A percentile compares a stretch with the other conserved stretches of the same genome.
phyloP scores from a whole-genome alignment of 352 stramenopile species.

The Globisporangium paroecandrum region DNA sequence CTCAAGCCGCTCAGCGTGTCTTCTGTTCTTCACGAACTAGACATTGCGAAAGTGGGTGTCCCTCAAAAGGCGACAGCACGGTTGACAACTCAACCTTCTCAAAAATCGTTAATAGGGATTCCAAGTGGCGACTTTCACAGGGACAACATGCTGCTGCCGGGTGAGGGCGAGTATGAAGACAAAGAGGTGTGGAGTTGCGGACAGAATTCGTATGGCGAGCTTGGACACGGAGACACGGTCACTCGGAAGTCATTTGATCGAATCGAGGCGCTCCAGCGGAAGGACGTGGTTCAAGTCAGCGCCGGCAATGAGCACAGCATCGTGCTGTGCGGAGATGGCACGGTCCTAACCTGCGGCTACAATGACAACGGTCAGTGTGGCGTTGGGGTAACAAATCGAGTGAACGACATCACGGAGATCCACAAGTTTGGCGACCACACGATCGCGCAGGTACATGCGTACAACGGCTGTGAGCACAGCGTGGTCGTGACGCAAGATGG shows the following conservation, averaged over 20 bases:
- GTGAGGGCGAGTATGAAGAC: constrained; percentile 49
- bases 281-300: constrained; percentile 75
- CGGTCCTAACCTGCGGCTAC: constrained; percentile 88
- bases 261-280: constrained; percentile 67
- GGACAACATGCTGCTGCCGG: constrained; percentile 2
- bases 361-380: constrained; percentile 95
- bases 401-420: constrained; percentile 73
- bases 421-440: constrained; percentile 46
- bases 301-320: constrained; percentile 94
- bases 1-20: constrained; percentile 45
- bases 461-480: constrained; percentile 93
- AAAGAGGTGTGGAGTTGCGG: constrained; percentile 92
- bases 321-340: constrained; percentile 67
- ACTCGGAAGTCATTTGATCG: constrained; percentile 81
- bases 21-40: constrained; percentile 38
- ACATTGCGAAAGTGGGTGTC: constrained; percentile 28
- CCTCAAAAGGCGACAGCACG: not conserved
- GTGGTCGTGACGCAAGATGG: constrained; percentile 82
- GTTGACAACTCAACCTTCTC: not conserved
- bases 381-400: constrained; percentile 75
- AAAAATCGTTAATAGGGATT: not conserved
- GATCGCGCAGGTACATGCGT: constrained; percentile 85
- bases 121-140: not conserved
- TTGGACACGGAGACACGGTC: constrained; percentile 88
- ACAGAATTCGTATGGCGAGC: constrained; percentile 93